These are phyloP conservation scores for Obelidium mucronatum DNA, from an alignment of 192 early-diverging fungal species.

Conservation along the genomic window DNA sequence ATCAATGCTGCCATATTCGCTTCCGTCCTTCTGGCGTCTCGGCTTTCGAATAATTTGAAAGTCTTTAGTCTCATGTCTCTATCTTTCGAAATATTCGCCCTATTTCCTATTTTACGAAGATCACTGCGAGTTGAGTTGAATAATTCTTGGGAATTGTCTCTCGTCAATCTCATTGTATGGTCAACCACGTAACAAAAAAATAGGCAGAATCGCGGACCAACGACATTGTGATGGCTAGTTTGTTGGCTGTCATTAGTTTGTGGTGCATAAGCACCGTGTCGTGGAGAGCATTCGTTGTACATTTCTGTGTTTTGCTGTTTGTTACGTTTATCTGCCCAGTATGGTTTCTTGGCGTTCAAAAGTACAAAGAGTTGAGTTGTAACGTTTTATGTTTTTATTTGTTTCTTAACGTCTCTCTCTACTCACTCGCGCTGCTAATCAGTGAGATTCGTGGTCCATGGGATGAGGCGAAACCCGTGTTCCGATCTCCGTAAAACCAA, in stretches of 20 bases:
- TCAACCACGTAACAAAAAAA: neutral
- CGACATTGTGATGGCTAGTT: constrained; percentile 34
- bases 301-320: constrained; percentile 71
- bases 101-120: constrained; percentile 93
- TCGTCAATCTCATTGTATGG: constrained; percentile 4
- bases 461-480: constrained; percentile 79
- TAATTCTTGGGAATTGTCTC: neutral
- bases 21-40: constrained; percentile 88
- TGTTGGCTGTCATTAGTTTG: constrained; percentile 32
- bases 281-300: constrained; percentile 63
- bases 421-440: too few species aligned
- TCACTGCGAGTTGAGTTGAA: constrained; percentile 64
- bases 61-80: constrained; percentile 89
- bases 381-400: constrained; percentile 28
- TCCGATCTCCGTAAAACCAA: neutral
- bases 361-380: constrained; percentile 88
- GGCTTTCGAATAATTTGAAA: constrained; percentile 80
- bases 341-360: constrained; percentile 92
- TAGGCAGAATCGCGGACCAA: constrained; percentile 48
- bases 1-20: constrained; percentile 97
- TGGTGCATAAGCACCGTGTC: constrained; percentile 29
- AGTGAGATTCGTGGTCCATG: constrained; percentile 97
- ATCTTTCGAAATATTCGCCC: constrained; percentile 90
- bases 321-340: constrained; percentile 87
- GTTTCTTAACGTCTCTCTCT: constrained; percentile 4